Evolutionary conservation across 768 basidiomycete species (phyloP).

Genomic region (Paxillus ammoniavirescens): DNA sequence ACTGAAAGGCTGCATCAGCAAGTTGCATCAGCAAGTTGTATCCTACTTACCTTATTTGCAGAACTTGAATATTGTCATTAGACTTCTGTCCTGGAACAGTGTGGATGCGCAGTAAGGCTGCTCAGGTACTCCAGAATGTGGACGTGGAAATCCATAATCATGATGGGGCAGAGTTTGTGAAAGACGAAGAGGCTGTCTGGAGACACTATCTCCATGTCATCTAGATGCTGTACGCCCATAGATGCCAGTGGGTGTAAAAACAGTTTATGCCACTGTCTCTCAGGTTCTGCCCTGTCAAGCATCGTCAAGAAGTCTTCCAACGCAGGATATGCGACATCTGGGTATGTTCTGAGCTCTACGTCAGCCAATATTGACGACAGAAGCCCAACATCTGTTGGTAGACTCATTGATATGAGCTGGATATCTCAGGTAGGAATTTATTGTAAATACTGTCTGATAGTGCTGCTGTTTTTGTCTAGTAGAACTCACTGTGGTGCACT

Average conservation of each 20-base stretch:
- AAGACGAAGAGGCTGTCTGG: background rate
- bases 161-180: background rate
- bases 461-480: no score
- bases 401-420: no score
- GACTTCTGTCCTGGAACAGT: no score
- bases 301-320: background rate
- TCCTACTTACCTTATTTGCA: no score
- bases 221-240: background rate
- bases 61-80: no score
- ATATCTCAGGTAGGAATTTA: no score
- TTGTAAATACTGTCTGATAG: no score
- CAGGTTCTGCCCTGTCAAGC: background rate
- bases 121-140: background rate
- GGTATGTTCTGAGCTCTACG: background rate
- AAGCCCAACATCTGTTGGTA: no score
- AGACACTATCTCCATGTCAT: slow-evolving; percentile 3
- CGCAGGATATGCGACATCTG: background rate
- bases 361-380: background rate
- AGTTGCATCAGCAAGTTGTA: no score
- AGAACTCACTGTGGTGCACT: no score
- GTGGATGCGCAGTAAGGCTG: no score
- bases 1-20: no score
- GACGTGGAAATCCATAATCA: slow-evolving; percentile 8
- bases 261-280: background rate
- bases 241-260: background rate